These are phyloP conservation scores for Apiospora pterosperma DNA, from an alignment of 2,329 filamentous ascomycete species.

Conservation along the genomic window DNA sequence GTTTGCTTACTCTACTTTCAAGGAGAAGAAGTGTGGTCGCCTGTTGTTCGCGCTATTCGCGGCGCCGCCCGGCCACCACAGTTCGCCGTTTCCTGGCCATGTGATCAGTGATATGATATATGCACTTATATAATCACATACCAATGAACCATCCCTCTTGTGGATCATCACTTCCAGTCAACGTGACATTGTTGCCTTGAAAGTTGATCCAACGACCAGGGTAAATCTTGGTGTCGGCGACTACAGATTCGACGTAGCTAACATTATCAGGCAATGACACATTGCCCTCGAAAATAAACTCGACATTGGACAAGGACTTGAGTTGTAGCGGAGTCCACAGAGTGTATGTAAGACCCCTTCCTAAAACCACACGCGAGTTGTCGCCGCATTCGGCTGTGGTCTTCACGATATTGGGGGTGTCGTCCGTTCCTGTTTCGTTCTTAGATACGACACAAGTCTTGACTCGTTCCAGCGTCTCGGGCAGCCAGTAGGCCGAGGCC, in stretches of 20 bases:
- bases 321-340: conserved; percentile 17
- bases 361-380: conserved; percentile 14
- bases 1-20: conserved; percentile 10
- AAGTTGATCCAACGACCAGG: conserved; percentile 19
- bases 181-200: conserved; percentile 14
- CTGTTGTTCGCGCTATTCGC: conserved; percentile 13
- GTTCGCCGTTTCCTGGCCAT: conserved; percentile 12
- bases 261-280: conserved; percentile 15
- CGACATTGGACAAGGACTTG: conserved; percentile 13
- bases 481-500: conserved; percentile 13
- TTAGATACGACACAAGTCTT: conserved; percentile 15
- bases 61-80: conserved; percentile 16
- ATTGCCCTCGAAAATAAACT: conserved; percentile 17
- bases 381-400: conserved; percentile 12
- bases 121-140: not conserved
- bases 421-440: conserved; percentile 13
- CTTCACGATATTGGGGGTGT: conserved; percentile 12
- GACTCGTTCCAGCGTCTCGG: conserved; percentile 10
- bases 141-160: conserved; percentile 16
- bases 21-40: conserved; percentile 18
- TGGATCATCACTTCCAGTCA: conserved; percentile 4
- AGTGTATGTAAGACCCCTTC: conserved; percentile 13
- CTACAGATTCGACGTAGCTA: conserved; percentile 14
- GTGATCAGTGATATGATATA: not conserved
- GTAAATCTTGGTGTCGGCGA: conserved; percentile 15